Base-by-base conservation (phyloP, 495 filamentous ascomycete genomes). In the Hypoxylon intermedium region DNA sequence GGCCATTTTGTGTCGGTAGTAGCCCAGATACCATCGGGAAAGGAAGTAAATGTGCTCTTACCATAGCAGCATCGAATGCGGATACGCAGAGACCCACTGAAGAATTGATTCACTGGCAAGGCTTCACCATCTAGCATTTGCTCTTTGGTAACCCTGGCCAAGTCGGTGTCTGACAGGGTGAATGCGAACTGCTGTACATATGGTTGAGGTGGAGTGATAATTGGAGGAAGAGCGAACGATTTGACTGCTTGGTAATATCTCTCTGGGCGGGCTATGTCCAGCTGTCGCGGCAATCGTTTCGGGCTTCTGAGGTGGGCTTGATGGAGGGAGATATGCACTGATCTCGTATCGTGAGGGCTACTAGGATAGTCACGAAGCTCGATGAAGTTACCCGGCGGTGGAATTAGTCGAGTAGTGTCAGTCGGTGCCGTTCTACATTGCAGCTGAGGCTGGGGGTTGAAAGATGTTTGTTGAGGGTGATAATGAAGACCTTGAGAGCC, bases 1-100 rank as follows among this genome's bases (percentile, higher is more conserved):
- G 93, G 93, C 93, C 93, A 97, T 31, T 66, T 60, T 16, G 82
- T 86, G 28, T 90, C 84, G 15, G 74, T 57, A 9, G 78, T 78
- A 13, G 79, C 73, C 91, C 92, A 96, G 3, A 79, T 67, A 13
- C 70, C 59, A 15, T 84, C 72, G 6, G 63, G 65, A 9, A 68
- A 28, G 1, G 61, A 3, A 19, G 43, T 18, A 1, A 28, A 12
- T 6, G 44, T 51, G 20, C 33, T 42, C 12, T 38, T 52, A 7
- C 43, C 24, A 9, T 46, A 46, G 58, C 72, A 79, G 42, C 74
- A 74, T 23, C 76, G 59, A 5, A 78, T 7, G 15, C 78, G 75
- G 54, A 76, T 69, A 21, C 75, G 73, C 5, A 77, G 57, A 34
- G 73, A 74, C 9, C 77, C 73, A 30, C 67, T 65, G n/a, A 61